Base-by-base conservation (phyloP, 176 grass and related monocot species). In the Chrysopogon serrulatus region DNA sequence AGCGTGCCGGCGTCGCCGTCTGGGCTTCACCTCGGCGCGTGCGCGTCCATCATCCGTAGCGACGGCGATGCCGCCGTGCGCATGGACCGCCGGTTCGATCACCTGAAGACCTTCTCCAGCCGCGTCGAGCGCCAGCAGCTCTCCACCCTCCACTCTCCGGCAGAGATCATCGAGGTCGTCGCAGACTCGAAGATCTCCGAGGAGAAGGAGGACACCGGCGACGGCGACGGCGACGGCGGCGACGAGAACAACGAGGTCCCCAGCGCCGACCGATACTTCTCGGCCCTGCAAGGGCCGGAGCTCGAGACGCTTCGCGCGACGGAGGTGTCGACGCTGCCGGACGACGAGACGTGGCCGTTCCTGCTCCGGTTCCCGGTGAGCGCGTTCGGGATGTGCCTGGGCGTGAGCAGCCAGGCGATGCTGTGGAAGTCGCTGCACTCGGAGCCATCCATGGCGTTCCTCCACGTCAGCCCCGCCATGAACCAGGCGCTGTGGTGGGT, bases 281-380 rank as follows among this genome's bases (percentile, higher is more conserved):
- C 93, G 11, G 95, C 95, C 0, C 86, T 97, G 0, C 86, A 97
- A 73, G 95, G 95, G 0, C 95, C 88, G 7, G 92, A 97, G 87
- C 85, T 97, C 12, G 95, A 97, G 37, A 97, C 88, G 40, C 75
- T 97, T 6, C 35, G 65, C 11, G 13, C 75, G 16, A 75, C 91
- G 27, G 89, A 92, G 67, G 82, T 88, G 16, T 63, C 91, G n/a
- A 85, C 86, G 57, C 75, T 97, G 2, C 94, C 91, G 1, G 35
- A 92, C 51, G 94, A 97, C 76, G 82, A 90, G 68, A 82, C 5
- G 35, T 97, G 94, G 94, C 94, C 91, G 37, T 97, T 97, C 86
- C 87, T n/a, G n/a, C n/a, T n/a, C n/a, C n/a, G n/a, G n/a, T n/a
- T n/a, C n/a, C n/a, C n/a, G n/a, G n/a, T n/a, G n/a, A n/a, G n/a